phyloP scores from a whole-genome alignment of 1,284 basidiomycete genomes.

The Naganishia albida region DNA sequence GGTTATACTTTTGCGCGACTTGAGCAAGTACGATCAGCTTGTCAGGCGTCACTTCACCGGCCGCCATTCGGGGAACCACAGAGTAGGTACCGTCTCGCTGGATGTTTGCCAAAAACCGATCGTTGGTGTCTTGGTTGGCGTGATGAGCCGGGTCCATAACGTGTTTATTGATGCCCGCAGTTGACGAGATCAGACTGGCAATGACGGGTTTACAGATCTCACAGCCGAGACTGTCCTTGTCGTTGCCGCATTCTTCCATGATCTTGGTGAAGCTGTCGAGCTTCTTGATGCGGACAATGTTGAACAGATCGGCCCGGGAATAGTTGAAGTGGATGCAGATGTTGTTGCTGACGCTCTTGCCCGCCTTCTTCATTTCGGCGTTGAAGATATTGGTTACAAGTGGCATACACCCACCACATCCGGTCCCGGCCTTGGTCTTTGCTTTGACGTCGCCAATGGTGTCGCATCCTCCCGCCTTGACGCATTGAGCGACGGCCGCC shows the following conservation, averaged over 20 bases:
- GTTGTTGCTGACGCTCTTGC: slow-evolving; percentile 64
- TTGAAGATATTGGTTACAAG: slow-evolving; percentile 63
- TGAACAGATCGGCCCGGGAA: slow-evolving; percentile 69
- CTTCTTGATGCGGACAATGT: slow-evolving; percentile 67
- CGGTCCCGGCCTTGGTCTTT: slow-evolving; percentile 71
- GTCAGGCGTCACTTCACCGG: slow-evolving; percentile 63
- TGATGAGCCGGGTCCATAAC: slow-evolving; percentile 67
- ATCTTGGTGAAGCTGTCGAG: slow-evolving; percentile 63
- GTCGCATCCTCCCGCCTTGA: slow-evolving; percentile 60
- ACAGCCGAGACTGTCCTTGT: slow-evolving; percentile 63
- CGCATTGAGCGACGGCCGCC: slow-evolving; percentile 61
- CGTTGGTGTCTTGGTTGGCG: slow-evolving; percentile 61
- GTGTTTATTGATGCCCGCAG: slow-evolving; percentile 61
- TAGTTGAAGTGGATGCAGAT: slow-evolving; percentile 71
- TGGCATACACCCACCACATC: slow-evolving; percentile 72
- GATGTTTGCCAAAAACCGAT: slow-evolving; percentile 69
- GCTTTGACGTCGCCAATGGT: slow-evolving; percentile 64
- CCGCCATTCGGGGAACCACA: slow-evolving; percentile 66
- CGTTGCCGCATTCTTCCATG: slow-evolving; percentile 61
- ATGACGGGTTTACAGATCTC: slow-evolving; percentile 73
- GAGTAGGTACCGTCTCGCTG: slow-evolving; percentile 74
- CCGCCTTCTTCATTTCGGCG: slow-evolving; percentile 69
- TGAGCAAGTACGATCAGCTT: slow-evolving; percentile 68
- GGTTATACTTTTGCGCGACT: slow-evolving; percentile 67
- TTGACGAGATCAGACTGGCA: slow-evolving; percentile 67